Base-by-base conservation (phyloP, 176 grass and related monocot species). In the Triticum monococcum region DNA sequence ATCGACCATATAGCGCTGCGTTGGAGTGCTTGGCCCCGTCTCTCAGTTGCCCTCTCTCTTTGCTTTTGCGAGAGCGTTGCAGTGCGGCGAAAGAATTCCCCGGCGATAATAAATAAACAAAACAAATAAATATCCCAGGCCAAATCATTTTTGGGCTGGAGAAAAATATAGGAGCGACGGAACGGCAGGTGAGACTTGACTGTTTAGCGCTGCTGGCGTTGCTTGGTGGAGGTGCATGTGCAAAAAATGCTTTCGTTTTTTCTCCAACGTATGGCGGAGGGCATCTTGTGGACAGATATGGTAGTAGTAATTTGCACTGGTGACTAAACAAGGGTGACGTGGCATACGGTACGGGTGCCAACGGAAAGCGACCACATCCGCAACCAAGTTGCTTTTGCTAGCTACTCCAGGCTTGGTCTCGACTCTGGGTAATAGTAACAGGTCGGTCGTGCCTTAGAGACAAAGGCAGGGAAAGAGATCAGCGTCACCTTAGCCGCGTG, bases 381-480 rank as follows among this genome's bases (percentile, higher is more conserved):
- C 78, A 80, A 30, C 78, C 78, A 43, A 54, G 50, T 54, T 54
- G 16, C 50, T 54, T 54, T 54, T 54, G 50, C 16, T 54, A 18
- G 50, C 50, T 18, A 17, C 50, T 17, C 50, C 50, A 54, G 12
- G 50, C 14, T 22, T 3, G 60, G 38, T 33, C 64, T 81, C 5
- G 14, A 31, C 4, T 14, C 72, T 75, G 23, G 40, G 45, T 46
- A 31, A 41, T 2, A 22, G 32, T 5, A 81, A 52, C 13, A 28
- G 81, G 43, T 30, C 9, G 57, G 17, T 72, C 23, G 18, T 88
- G 46, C 79, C 86, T 83, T 88, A 68, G 18, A 30, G 72, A 88
- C 79, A 26, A 83, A 88, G 86, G 79, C 64, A 81, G 40, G 17
- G 61, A 82, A 75, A 76, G 60, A 82, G 2, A 41, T 28, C n/a